Percentiles rank a stretch among this genome's conserved stretches.
Conservation (phyloP, 805 yeast genomes). For the Sugiyamaella floridensis region DNA sequence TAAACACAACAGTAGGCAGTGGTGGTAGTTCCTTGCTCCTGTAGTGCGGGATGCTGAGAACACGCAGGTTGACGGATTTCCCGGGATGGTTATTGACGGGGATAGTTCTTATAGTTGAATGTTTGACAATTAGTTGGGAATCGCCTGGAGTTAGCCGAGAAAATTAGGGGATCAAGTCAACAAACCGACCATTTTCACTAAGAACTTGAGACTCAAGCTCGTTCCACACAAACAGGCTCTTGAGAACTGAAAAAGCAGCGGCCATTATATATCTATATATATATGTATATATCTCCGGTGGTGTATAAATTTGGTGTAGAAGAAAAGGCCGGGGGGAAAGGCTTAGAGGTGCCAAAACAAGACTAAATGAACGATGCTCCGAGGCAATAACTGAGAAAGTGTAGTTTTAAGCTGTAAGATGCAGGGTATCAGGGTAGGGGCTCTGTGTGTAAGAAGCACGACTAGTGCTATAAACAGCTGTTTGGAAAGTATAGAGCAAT, state of each 20-base stretch:
- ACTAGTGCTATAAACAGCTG: too few relatives aligned
- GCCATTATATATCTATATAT: background rate
- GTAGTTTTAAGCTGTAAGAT: too few relatives aligned
- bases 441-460: too few relatives aligned
- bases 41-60: conserved; percentile 23
- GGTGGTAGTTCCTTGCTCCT: conserved; percentile 25
- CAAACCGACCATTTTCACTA: conserved; percentile 11
- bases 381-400: too few relatives aligned
- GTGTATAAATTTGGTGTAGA: background rate
- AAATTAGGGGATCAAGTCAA: background rate
- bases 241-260: background rate
- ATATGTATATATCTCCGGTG: background rate
- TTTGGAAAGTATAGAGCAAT: too few relatives aligned
- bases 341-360: too few relatives aligned
- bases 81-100: background rate
- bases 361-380: too few relatives aligned
- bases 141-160: conserved; percentile 12
- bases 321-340: too few relatives aligned
- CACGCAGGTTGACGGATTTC: conserved; percentile 13
- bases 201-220: conserved; percentile 14
- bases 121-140: conserved; percentile 17
- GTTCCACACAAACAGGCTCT: conserved; percentile 16
- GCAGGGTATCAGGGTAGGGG: too few relatives aligned
- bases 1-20: conserved; percentile 55
- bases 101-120: conserved; percentile 3